Conservation (phyloP, 306 rosid species). For the Cicer yamashitae region DNA sequence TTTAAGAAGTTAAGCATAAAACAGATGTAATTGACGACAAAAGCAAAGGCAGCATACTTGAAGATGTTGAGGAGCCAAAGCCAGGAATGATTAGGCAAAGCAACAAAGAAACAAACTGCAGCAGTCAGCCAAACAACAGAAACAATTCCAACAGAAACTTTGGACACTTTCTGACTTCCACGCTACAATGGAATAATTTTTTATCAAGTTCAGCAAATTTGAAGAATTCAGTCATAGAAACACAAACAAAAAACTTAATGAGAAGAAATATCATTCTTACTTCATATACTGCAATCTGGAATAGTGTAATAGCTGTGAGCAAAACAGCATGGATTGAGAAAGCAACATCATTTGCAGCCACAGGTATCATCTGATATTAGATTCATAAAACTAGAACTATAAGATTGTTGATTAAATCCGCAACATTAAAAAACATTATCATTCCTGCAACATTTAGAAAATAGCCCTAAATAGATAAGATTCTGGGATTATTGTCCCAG, state of each 20-base stretch:
- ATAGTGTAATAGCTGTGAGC: constrained; percentile 66
- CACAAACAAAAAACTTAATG: background rate
- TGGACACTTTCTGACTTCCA: constrained; percentile 81
- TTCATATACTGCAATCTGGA: constrained; percentile 82
- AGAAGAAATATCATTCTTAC: constrained; percentile 48
- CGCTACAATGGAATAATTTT: constrained; percentile 57
- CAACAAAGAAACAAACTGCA: constrained; percentile 83
- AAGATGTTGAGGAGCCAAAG: constrained; percentile 83
- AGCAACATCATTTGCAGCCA: constrained; percentile 93
- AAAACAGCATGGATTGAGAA: constrained; percentile 91
- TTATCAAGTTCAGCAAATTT: constrained; percentile 31
- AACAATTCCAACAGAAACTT: constrained; percentile 65
- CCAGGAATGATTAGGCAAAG: constrained; percentile 82
- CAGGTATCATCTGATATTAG: constrained; percentile 86
- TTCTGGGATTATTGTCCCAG: background rate
- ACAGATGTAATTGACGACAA: constrained; percentile 13
- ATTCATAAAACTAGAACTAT: background rate
- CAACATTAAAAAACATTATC: constrained; percentile 6
- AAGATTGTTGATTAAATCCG: background rate
- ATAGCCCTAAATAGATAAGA: background rate
- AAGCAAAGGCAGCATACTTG: constrained; percentile 60
- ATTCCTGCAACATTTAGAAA: background rate
- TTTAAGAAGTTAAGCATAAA: background rate
- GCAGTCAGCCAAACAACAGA: constrained; percentile 69
- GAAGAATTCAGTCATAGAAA: constrained; percentile 17